Evolutionary conservation across 306 rosid genomes (phyloP), one percentile per base, ranked within the genome.

Genomic region (Cicer cuneatum): DNA sequence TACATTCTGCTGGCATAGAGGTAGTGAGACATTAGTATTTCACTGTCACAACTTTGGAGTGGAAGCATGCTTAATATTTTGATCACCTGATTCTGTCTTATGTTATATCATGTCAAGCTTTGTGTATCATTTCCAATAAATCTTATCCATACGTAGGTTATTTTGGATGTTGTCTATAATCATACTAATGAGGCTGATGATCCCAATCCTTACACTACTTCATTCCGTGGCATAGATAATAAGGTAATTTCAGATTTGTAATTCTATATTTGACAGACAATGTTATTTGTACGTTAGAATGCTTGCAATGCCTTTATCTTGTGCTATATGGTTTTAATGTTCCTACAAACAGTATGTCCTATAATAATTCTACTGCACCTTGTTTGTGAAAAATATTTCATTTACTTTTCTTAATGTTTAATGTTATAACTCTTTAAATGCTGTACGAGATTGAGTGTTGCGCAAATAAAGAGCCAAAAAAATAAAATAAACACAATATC

Each of bases 151-250:
- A 42, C 45, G 38, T 84, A 92, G 99, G 93, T 94, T 75, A 94
- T 94, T 78, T 82, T 94, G 90, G 99, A 94, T 90, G 97, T 94
- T 79, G 99, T 94, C 72, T 94, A 86, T 52, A 94, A 94, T 82
- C 99, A 92, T 83, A 94, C 97, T 37, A 94, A 91, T 80, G 99
- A 94, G 88, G 93, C 83, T 38, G 95, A 92, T 61, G 97, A 90
- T 72, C 83, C 71, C 51, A 49, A 86, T 66, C 93, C 97, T 33
- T 92, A 86, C 76, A 82, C 90, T 58, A 94, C 97, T 72, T 94
- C 98, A 66, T 94, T 94, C 79, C 97, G 97, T 52, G 98, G 98
- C 81, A 83, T 94, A 82, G 98, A 91, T 85, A 94, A 91, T 81
- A 91, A 94, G 98, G 98, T 94, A 73, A 66, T 58, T 38, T 75